Base-by-base conservation (phyloP, 1,139 yeast genomes). In the Entelexis paramagnoliae region DNA sequence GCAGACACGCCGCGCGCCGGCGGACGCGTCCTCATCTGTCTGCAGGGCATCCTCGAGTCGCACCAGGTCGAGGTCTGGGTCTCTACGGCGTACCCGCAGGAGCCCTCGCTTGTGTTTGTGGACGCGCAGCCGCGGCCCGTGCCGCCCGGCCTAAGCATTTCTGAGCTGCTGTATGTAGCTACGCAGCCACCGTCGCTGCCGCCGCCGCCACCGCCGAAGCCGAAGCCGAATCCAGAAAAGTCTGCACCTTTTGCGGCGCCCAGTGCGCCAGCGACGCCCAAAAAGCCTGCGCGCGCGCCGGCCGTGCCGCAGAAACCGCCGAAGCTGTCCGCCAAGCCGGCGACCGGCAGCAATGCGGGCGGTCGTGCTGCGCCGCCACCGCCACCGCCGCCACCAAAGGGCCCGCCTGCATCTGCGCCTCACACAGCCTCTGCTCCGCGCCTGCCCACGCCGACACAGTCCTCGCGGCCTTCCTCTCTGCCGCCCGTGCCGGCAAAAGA, bases 1-100 rank as follows among this genome's bases (percentile, higher is more conserved):
- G 88, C 96, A n/a, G n/a, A n/a, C n/a, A n/a, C 0, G 76, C 79
- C 53, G 14, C 32, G 16, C 22, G 16, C 9, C 22, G n/a, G 28
- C 28, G 35, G 28, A 10, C 7, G 20, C n/a, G 36, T 13, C 16
- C 46, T 42, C 14, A 19, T 42, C 7, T 5, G 17, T 2, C 46
- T 42, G 10, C 35, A 42, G 13, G 46, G 46, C 17, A 14, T 13
- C 14, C 17, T 10, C 30, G 39, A 16, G 5, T 7, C 16, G 6
- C 47, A 16, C 24, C 8, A 17, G 7, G 22, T 43, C 14, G 47
- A 43, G 36, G 10, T 44, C 14, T 28, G 32, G 33, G 7, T 42
- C 22, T 26, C 48, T 19, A 13, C 17, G 2, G 44, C 13, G 24
- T 43, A 35, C 24, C 50, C 52, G 11, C 3, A 6, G 26, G 41